Evolutionary conservation across 148 eudicot genomes (phyloP), one percentile per base, ranked within the genome.

Genomic region (Diospyros lotus): DNA sequence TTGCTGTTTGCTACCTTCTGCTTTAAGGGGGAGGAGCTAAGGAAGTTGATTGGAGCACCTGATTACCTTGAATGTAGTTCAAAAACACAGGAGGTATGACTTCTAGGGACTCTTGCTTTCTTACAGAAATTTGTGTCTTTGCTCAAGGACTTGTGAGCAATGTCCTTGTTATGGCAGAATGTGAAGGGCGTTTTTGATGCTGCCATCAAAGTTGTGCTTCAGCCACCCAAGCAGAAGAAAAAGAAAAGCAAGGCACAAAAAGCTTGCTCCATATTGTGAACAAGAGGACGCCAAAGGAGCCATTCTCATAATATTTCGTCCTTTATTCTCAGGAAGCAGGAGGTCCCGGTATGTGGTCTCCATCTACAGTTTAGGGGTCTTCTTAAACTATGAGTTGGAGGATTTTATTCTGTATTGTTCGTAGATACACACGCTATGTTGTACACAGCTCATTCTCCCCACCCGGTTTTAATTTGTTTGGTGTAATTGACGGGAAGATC

Each of bases 161-260:
- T n/a, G 46, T 73, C 13, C 9, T 66, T 51, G 2, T 63, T 76
- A 41, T 42, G 69, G 54, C 89, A 95, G 98, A 92, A 92, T 73
- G 92, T 95, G 43, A 95, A 95, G 86, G 86, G 76, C 68, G 98
- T 95, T 52, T 95, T 95, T 74, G 98, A 95, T 69, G 96, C 91
- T 74, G 98, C 98, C 66, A 94, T 94, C 72, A 94, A 94, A 83
- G 98, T 92, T 56, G 98, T 92, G 77, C 96, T 94, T 73, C 92
- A 87, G 77, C 98, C 98, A 42, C 98, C 98, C 12, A 94, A 89
- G 82, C 78, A 85, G 79, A 90, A 94, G 98, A 94, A 94, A 78
- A 94, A 94, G 96, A 94, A 94, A 83, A 84, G 93, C 5, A 90
- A 84, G 79, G 86, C 85, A 59, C 96, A 90, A 75, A 93, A 89